Conservation (phyloP, 352 stramenopile species). For the Globisporangium irregulare region DNA sequence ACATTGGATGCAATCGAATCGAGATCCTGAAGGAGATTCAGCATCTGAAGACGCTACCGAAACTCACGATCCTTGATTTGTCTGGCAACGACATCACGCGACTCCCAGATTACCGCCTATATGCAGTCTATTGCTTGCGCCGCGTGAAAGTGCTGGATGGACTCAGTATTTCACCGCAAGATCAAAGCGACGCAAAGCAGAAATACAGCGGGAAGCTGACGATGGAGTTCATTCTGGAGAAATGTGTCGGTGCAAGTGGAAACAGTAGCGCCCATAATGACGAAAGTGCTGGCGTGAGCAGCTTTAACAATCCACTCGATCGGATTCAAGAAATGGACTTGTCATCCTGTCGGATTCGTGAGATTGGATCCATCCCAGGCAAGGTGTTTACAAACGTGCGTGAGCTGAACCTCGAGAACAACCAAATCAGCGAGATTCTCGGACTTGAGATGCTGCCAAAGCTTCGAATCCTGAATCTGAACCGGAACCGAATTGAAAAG, state of each 20-base stretch:
- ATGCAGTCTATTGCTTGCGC: conserved; percentile 75
- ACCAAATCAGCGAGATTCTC: conserved; percentile 74
- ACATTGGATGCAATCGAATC: conserved; percentile 84
- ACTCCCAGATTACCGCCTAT: conserved; percentile 68
- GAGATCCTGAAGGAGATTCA: conserved; percentile 79
- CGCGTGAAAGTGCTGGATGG: conserved; percentile 84
- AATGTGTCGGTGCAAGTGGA: conserved; percentile 34
- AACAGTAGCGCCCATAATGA: conserved; percentile 11
- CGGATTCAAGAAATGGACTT: conserved; percentile 71
- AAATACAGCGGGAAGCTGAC: conserved; percentile 87
- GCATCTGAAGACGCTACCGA: conserved; percentile 74
- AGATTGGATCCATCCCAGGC: conserved; percentile 52
- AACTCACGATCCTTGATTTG: conserved; percentile 86
- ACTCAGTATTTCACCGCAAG: conserved; percentile 63
- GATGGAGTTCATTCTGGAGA: conserved; percentile 81
- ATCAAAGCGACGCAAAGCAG: conserved; percentile 84
- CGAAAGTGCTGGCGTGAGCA: not conserved
- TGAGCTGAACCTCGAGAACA: conserved; percentile 84
- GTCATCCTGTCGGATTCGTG: conserved; percentile 70
- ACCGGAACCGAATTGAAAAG: conserved; percentile 69
- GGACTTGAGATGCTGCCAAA: conserved; percentile 61
- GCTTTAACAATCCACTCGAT: conserved; percentile 32
- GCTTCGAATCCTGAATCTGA: conserved; percentile 68
- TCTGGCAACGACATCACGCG: conserved; percentile 75
- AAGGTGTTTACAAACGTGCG: conserved; percentile 61